Base-by-base conservation (phyloP, 2,329 filamentous ascomycete genomes). In the Phyllosticta capitalensis region DNA sequence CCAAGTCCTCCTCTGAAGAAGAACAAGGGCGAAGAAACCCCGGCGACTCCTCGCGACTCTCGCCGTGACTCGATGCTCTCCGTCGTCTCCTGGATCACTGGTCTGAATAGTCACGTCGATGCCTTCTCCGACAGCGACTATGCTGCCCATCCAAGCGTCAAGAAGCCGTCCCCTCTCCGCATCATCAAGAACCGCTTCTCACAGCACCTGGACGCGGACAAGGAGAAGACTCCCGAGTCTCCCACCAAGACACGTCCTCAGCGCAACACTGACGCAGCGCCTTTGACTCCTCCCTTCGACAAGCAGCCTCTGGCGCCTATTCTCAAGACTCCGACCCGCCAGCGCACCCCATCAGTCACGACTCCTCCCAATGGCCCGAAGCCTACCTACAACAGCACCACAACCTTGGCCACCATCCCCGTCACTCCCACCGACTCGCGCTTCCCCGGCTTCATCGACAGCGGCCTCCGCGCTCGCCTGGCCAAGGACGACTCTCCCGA, bases 81-180 rank as follows among this genome's bases (percentile, higher is more conserved):
- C 17, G 56, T 54, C n/a, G 33, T 33, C 17, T 54, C 56, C 9
- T 59, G 56, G 56, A 30, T 45, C 38, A 52, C 7, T 6, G 20
- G 49, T 12, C 33, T 51, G 45, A 48, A 48, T 26, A 33, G 19
- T 12, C 52, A 60, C 30, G 19, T 53, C 30, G 53, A 48, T 22
- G n/a, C 28, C 12, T 45, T 33, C 48, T 55, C 17, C 26, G 55
- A 33, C 26, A 28, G 38, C 50, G 52, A 55, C 20, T 52, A 54
- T n/a, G 48, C 30, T n/a, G 53, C 53, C 7, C 50, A 19, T 10
- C 48, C 53, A 3, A 55, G 58, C 20, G 17, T 60, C 20, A 52
- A 45, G 53, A 55, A 38, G 48, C 58, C 58, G 2, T 56, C 58
- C 6, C 58, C 58, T 22, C 58, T 60, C 28, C 53, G 55, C 17